phyloP scores from a whole-genome alignment of 1,284 basidiomycete genomes.

The Tremellales sp. region DNA sequence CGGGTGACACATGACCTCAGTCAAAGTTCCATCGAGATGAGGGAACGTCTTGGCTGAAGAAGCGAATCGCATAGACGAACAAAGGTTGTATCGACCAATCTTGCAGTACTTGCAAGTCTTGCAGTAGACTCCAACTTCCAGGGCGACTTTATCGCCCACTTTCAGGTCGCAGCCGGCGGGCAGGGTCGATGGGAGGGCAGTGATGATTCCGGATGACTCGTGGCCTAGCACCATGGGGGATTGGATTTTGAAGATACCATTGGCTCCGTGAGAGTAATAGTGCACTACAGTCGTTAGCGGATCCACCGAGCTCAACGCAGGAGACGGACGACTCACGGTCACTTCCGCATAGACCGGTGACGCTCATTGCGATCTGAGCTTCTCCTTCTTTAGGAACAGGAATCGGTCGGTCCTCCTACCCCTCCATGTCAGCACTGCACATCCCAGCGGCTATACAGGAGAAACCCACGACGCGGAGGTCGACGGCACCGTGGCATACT shows the following conservation, averaged over 20 bases:
- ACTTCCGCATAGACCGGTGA: constrained; percentile 88
- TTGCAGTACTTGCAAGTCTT: constrained; percentile 54
- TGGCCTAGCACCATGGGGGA: constrained; percentile 84
- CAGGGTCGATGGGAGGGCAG: constrained; percentile 30
- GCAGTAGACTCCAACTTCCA: constrained; percentile 90
- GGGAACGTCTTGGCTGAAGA: constrained; percentile 86
- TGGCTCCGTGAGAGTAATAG: constrained; percentile 81
- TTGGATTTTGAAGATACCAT: constrained; percentile 83
- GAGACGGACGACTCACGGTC: constrained; percentile 72
- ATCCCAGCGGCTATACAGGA: background rate
- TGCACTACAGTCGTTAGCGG: constrained; percentile 58
- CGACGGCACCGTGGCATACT: constrained; percentile 51
- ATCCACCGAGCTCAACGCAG: too few species aligned
- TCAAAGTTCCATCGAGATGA: constrained; percentile 87
- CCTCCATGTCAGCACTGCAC: background rate
- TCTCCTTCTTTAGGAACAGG: constrained; percentile 44
- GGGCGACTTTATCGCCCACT: constrained; percentile 84
- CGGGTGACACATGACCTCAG: constrained; percentile 83
- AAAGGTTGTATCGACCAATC: constrained; percentile 88
- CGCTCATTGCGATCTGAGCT: constrained; percentile 54
- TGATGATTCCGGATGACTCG: constrained; percentile 72
- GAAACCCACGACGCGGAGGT: constrained; percentile 50
- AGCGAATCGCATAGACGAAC: constrained; percentile 78
- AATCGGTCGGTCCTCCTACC: constrained; percentile 46
- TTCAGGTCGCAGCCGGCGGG: constrained; percentile 51